Conservation (phyloP, 2,329 filamentous ascomycete species). For the Aspergillus ustus region DNA sequence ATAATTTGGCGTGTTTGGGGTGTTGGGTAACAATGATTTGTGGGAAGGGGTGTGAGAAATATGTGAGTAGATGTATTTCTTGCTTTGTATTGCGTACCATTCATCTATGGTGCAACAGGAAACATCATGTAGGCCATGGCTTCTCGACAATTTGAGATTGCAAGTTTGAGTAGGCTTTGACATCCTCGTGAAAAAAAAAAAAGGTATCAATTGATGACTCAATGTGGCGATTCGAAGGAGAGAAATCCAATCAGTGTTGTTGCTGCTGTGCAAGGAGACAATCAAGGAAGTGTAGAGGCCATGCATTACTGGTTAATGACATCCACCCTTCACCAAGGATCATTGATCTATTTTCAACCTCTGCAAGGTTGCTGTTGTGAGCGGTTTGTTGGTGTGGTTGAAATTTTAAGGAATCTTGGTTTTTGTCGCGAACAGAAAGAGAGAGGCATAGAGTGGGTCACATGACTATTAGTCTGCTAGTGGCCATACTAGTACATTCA, state of each 20-base stretch:
- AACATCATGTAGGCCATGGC: background rate
- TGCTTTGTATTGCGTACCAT: conserved; percentile 12
- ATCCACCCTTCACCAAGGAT: background rate
- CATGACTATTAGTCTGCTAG: conserved; percentile 23
- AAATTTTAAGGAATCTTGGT: background rate
- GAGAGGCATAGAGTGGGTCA: conserved; percentile 31
- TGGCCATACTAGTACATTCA: background rate
- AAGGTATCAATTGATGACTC: too few relatives aligned
- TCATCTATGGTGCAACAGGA: conserved; percentile 20
- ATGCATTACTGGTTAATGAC: background rate
- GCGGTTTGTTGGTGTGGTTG: background rate
- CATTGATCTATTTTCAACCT: background rate
- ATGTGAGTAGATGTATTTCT: conserved; percentile 20
- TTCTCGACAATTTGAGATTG: too few relatives aligned
- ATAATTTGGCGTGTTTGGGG: conserved; percentile 72
- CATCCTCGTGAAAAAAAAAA: too few relatives aligned
- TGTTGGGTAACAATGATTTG: background rate
- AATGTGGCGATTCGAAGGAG: too few relatives aligned
- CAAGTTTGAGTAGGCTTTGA: too few relatives aligned
- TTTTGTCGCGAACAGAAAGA: background rate
- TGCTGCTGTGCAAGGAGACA: too few relatives aligned
- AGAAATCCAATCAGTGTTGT: too few relatives aligned
- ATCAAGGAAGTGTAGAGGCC: too few relatives aligned
- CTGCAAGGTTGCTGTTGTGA: background rate
- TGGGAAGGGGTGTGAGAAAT: background rate